phyloP scores from a whole-genome alignment of 257 asterid genomes.

The Lycium ferocissimum region DNA sequence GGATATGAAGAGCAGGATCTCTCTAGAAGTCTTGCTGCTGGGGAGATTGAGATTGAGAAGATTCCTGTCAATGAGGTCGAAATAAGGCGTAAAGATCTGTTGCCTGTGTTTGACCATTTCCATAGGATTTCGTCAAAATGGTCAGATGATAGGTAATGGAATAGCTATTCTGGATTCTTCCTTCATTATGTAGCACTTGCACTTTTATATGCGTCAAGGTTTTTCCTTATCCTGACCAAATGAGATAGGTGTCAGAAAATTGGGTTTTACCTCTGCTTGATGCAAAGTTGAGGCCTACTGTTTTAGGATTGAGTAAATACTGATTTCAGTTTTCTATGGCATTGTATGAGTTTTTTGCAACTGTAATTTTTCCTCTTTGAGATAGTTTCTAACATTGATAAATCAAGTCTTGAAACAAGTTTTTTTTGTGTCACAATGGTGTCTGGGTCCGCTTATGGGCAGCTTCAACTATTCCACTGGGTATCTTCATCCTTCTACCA shows the following conservation, averaged over 20 bases:
- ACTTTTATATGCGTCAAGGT: neutral
- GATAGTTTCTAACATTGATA: neutral
- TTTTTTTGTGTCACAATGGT: neutral
- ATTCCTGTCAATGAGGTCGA: constrained; percentile 52
- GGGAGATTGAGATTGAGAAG: constrained; percentile 54
- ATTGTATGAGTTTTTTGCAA: neutral
- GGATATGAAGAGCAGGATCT: constrained; percentile 36
- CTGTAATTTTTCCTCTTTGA: neutral
- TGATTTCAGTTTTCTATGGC: constrained; percentile 6
- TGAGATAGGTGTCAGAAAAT: neutral
- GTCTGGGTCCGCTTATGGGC: neutral
- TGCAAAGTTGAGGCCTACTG: neutral
- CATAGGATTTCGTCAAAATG: constrained; percentile 45
- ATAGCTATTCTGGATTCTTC: neutral
- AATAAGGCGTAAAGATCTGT: constrained; percentile 47
- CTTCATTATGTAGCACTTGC: neutral
- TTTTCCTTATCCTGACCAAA: neutral
- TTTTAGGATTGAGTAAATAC: neutral
- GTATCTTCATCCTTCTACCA: neutral
- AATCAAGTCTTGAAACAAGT: neutral
- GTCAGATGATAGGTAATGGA: constrained; percentile 47
- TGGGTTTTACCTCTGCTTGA: constrained; percentile 8
- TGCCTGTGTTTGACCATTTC: constrained; percentile 56
- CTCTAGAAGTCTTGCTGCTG: constrained; percentile 29
- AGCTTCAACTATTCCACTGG: neutral